Percentiles rank a stretch among this genome's conserved stretches.
phyloP scores from a whole-genome alignment of 345 rosid species.

The Murraya koenigii region DNA sequence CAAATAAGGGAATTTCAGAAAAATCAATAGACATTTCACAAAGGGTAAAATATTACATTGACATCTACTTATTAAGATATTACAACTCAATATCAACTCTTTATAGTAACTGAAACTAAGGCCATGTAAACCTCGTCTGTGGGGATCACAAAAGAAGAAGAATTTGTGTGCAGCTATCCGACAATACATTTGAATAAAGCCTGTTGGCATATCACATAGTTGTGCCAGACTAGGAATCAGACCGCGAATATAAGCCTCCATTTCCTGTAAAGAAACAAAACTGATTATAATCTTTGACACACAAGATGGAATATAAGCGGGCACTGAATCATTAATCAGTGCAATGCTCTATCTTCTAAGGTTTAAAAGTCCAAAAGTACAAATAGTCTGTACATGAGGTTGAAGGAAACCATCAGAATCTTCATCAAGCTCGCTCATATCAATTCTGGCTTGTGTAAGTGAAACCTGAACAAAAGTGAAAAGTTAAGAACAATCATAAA shows the following conservation, averaged over 20 bases:
- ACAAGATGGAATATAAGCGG: not conserved
- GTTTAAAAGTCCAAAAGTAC: conserved; percentile 2
- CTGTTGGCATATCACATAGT: conserved; percentile 85
- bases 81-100: not conserved
- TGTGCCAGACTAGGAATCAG: conserved; percentile 97
- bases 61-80: not conserved
- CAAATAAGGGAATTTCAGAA: not conserved
- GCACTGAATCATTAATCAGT: not conserved
- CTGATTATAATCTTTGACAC: not conserved
- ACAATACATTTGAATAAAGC: conserved; percentile 84
- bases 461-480: conserved; percentile 67
- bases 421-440: conserved; percentile 99
- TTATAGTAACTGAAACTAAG: conserved; percentile 7
- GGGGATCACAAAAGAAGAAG: conserved; percentile 99
- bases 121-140: conserved; percentile 73
- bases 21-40: not conserved
- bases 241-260: conserved; percentile 92
- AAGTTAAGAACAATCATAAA: conserved; percentile 8
- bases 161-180: conserved; percentile 97
- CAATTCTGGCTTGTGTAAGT: conserved; percentile 97
- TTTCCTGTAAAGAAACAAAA: conserved; percentile 62
- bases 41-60: not conserved
- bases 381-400: conserved; percentile 49
- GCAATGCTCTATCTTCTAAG: not conserved
- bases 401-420: conserved; percentile 99